Evolutionary conservation across 345 rosid genomes (phyloP).

Genomic region (Hevea brasiliensis): DNA sequence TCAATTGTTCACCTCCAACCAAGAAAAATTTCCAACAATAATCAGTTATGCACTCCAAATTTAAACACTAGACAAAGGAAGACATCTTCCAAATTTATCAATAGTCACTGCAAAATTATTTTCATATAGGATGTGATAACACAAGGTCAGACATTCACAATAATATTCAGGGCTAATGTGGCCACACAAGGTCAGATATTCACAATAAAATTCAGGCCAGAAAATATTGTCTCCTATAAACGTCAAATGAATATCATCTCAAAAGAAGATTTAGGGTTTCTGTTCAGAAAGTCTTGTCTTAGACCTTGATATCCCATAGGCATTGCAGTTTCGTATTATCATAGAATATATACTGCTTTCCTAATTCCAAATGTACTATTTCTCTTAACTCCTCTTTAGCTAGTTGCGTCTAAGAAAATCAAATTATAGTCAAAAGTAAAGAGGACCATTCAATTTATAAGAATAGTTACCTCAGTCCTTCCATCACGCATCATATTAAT

Average conservation of each 20-base stretch:
- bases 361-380: conserved; percentile 14
- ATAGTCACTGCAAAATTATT: not conserved
- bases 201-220: not conserved
- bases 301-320: not conserved
- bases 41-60: not conserved
- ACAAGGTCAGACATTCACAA: too few species aligned
- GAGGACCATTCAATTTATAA: not conserved
- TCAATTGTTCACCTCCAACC: not conserved
- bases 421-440: conserved; percentile 8
- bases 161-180: too few species aligned
- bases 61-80: not conserved
- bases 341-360: not conserved
- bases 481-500: conserved; percentile 93
- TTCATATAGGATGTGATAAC: not conserved
- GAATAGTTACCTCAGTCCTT: conserved; percentile 66
- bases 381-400: conserved; percentile 6
- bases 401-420: not conserved
- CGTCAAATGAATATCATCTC: not conserved
- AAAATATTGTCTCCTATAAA: not conserved
- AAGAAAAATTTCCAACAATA: too few species aligned
- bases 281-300: conserved; percentile 1
- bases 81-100: not conserved
- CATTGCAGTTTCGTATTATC: not conserved
- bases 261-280: not conserved
- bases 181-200: too few species aligned